Evolutionary conservation across 2,329 filamentous ascomycete species (phyloP).

Genomic region (Tolypocladium ovalisporum): DNA sequence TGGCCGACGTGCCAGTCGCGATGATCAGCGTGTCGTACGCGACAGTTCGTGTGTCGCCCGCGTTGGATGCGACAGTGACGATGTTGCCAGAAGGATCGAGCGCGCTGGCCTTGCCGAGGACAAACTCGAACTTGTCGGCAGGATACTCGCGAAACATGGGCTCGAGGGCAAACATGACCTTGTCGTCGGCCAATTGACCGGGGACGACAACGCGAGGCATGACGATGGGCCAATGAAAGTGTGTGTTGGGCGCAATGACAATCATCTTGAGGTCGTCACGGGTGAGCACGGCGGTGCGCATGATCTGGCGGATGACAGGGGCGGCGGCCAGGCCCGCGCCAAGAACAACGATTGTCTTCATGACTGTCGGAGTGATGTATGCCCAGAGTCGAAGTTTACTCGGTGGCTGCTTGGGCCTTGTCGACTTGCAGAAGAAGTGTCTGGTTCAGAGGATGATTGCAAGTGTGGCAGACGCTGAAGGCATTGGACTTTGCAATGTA

Average conservation of each 20-base stretch:
- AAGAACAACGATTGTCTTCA: conserved; percentile 35
- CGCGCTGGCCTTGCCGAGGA: conserved; percentile 34
- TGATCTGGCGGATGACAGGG: conserved; percentile 37
- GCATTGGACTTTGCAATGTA: neutral
- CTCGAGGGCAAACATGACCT: conserved; percentile 21
- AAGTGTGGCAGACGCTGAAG: neutral
- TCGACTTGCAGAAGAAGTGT: neutral
- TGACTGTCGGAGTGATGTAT: neutral
- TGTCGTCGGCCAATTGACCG: conserved; percentile 30
- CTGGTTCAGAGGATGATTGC: neutral
- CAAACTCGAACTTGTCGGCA: conserved; percentile 36
- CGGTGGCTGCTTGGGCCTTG: neutral
- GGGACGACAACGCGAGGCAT: conserved; percentile 36
- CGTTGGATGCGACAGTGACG: conserved; percentile 28
- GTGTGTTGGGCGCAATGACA: conserved; percentile 34
- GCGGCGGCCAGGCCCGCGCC: conserved; percentile 36
- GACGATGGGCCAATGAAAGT: conserved; percentile 39
- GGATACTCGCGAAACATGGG: conserved; percentile 38
- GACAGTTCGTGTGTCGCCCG: conserved; percentile 22
- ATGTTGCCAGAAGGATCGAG: conserved; percentile 30
- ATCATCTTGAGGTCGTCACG: conserved; percentile 30
- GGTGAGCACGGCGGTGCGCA: conserved; percentile 30
- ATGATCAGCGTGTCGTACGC: conserved; percentile 42
- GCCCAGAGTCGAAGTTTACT: too few species aligned
- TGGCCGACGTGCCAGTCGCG: conserved; percentile 39